A percentile compares a stretch with the other conserved stretches of the same genome.
Conservation (phyloP, 208 protist species). For the Acanthamoeba castellanii region DNA sequence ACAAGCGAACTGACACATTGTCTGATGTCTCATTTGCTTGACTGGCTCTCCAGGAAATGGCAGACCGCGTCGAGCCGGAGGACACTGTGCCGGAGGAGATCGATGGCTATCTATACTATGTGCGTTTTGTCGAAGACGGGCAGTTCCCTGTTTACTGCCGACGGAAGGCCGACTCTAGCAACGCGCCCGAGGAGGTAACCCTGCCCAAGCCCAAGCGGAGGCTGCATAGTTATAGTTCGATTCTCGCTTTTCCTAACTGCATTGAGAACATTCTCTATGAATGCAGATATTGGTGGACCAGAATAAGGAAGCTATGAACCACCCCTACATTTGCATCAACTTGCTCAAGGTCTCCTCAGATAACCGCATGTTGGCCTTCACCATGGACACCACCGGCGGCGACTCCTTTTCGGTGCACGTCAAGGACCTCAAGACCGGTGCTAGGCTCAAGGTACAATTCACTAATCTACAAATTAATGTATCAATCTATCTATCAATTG, state of each 20-base stretch:
- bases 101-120: constrained; percentile 50
- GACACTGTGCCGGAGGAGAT: constrained; percentile 43
- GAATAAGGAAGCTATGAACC: constrained; percentile 4
- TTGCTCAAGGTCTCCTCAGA: constrained; percentile 20
- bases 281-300: constrained; percentile 25
- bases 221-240: no score
- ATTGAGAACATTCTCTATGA: no score
- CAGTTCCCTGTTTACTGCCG: constrained; percentile 47
- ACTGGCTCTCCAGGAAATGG: constrained; percentile 7
- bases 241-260: no score
- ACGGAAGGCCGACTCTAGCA: not conserved
- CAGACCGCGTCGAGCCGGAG: not conserved
- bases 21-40: no score
- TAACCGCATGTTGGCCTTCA: constrained; percentile 41
- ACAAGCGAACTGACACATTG: no score
- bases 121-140: not conserved
- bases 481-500: no score
- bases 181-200: not conserved
- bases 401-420: constrained; percentile 48
- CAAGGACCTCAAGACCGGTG: not conserved
- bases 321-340: constrained; percentile 52
- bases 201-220: no score
- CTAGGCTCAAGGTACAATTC: not conserved
- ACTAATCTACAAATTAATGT: not conserved
- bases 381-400: constrained; percentile 41